phyloP scores from a whole-genome alignment of 441 rosid species.

The Erysimum cheiri region DNA sequence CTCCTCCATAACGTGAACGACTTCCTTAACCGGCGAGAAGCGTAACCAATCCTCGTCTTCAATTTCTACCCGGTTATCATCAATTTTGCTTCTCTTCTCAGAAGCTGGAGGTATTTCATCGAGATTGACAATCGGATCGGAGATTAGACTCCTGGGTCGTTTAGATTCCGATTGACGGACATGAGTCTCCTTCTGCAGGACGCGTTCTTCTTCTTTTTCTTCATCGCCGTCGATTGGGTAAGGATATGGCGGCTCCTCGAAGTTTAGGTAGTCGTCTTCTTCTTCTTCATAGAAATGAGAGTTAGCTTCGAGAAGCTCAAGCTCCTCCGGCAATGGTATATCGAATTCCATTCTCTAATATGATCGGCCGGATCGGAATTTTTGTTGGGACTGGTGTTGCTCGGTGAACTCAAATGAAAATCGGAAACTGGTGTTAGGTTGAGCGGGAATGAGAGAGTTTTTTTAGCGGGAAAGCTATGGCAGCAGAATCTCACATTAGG shows the following conservation, averaged over 20 bases:
- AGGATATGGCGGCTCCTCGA: constrained; percentile 45
- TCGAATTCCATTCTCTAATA: constrained; percentile 55
- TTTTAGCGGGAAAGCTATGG: constrained; percentile 37
- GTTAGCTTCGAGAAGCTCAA: constrained; percentile 89
- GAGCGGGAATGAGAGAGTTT: constrained; percentile 35
- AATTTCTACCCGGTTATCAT: constrained; percentile 32
- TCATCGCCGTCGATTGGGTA: constrained; percentile 43
- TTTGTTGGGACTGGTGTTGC: not conserved
- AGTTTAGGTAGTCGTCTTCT: constrained; percentile 48
- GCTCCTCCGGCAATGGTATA: constrained; percentile 85
- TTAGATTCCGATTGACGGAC: constrained; percentile 51
- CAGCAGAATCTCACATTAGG: constrained; percentile 7
- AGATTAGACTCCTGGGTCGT: constrained; percentile 51
- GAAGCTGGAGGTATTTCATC: constrained; percentile 38
- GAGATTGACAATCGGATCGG: constrained; percentile 41
- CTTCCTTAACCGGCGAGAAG: constrained; percentile 54
- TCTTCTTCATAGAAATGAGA: constrained; percentile 55
- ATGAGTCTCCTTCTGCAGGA: constrained; percentile 2
- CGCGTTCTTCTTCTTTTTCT: constrained; percentile 35
- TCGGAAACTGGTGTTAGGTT: constrained; percentile 35
- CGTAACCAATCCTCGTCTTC: constrained; percentile 80
- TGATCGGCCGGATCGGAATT: not conserved
- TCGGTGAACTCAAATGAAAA: constrained; percentile 7
- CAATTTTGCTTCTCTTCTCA: constrained; percentile 67
- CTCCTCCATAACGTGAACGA: constrained; percentile 34